Evolutionary conservation across 2,329 filamentous ascomycete species (phyloP).

Genomic region (Diaporthe sp.): DNA sequence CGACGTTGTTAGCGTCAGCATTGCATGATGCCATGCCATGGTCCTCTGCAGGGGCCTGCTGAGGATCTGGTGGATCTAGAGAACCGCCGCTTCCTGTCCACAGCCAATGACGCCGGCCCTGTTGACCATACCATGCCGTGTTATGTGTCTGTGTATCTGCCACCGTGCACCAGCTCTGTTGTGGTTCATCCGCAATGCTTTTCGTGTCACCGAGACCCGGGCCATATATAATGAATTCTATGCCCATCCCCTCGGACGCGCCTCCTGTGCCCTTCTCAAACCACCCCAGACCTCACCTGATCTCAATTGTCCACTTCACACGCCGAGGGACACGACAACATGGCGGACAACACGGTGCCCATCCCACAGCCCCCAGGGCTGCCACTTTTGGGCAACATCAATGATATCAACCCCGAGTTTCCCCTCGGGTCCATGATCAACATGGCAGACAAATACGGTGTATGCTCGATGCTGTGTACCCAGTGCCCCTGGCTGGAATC

Average conservation of each 20-base stretch:
- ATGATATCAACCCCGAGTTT: slow-evolving; percentile 69
- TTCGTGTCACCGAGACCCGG: not conserved
- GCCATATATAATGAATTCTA: slow-evolving; percentile 1
- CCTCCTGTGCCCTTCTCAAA: not conserved
- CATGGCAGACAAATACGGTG: slow-evolving; percentile 75
- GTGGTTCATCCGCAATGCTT: not conserved
- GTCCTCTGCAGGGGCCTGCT: slow-evolving; percentile 4
- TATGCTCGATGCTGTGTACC: slow-evolving; percentile 29
- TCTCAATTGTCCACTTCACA: not conserved
- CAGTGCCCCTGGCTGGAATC: not conserved
- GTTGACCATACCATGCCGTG: not conserved
- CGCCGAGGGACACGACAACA: slow-evolving; percentile 1
- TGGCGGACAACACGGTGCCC: slow-evolving; percentile 45
- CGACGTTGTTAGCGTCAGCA: slow-evolving; percentile 12
- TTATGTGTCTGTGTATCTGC: not conserved
- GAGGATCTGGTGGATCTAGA: slow-evolving; percentile 24
- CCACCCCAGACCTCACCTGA: not conserved
- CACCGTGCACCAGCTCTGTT: not conserved
- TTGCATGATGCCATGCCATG: slow-evolving; percentile 20
- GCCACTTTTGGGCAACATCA: slow-evolving; percentile 73
- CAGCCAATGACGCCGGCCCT: slow-evolving; percentile 21
- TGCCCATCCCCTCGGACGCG: not conserved
- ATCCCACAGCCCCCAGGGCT: slow-evolving; percentile 74
- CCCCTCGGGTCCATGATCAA: slow-evolving; percentile 64
- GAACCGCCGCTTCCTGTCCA: not conserved